Evolutionary conservation across 2,329 filamentous ascomycete genomes (phyloP).

Genomic region (Pseudogymnoascus sp.): DNA sequence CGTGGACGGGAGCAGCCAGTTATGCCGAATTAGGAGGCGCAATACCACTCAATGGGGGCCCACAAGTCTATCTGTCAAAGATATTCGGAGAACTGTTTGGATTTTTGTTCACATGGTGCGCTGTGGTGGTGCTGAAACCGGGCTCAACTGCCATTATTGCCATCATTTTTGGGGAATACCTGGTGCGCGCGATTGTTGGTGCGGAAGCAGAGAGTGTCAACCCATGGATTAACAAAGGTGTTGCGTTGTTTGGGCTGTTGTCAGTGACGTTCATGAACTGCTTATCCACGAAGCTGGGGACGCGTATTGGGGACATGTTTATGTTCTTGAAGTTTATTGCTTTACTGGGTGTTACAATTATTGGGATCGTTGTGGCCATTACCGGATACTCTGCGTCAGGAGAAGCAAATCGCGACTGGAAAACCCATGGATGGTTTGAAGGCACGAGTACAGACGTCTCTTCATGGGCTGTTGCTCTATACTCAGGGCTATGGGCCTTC

Average conservation of each 20-base stretch:
- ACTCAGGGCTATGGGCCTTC: conserved; percentile 94
- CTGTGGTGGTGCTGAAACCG: conserved; percentile 87
- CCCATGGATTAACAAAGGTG: conserved; percentile 82
- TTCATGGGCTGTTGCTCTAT: conserved; percentile 87
- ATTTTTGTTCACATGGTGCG: conserved; percentile 94
- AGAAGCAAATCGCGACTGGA: conserved; percentile 75
- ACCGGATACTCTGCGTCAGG: conserved; percentile 77
- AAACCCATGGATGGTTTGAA: conserved; percentile 64
- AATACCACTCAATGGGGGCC: conserved; percentile 88
- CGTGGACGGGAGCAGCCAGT: conserved; percentile 91
- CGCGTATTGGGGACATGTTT: conserved; percentile 79
- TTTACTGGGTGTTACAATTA: conserved; percentile 75
- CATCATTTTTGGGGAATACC: conserved; percentile 96
- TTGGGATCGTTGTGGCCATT: conserved; percentile 78
- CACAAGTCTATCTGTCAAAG: conserved; percentile 90
- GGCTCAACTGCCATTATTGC: conserved; percentile 89
- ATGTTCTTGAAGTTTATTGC: conserved; percentile 97
- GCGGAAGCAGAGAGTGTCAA: conserved; percentile 75
- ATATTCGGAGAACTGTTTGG: conserved; percentile 91
- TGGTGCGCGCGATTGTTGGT: conserved; percentile 80
- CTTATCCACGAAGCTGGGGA: conserved; percentile 80
- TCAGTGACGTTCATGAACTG: conserved; percentile 81
- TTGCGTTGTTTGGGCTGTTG: conserved; percentile 69
- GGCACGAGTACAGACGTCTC: conserved; percentile 72
- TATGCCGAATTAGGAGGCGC: conserved; percentile 94